Evolutionary conservation across 139 green algal species (phyloP), one percentile per base, ranked within the genome.

Genomic region (Coelastrella sp.): DNA sequence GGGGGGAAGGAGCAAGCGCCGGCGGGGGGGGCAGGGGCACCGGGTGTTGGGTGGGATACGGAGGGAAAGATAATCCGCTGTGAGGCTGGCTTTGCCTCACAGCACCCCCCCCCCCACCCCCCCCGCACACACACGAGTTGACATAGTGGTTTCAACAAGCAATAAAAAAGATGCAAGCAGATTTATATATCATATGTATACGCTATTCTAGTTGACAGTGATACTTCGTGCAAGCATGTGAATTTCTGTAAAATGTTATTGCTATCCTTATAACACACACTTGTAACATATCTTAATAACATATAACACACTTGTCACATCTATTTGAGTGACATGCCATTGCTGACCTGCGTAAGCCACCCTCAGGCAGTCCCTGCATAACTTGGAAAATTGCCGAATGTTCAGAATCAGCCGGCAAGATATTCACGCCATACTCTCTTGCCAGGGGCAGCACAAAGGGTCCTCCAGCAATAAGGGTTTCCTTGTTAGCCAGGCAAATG

Each of bases 401-500:
- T 95, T 99, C 98, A 8, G 94, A 98, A 93, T 99, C 98, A 7
- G 97, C 97, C n/a, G 97, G 98, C 89, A 99, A 94, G 92, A 99
- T 99, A 78, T 98, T 94, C 24, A 99, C 96, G 76, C 95, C 96
- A 89, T 99, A 95, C 95, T 99, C 95, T 78, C 94, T 78, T 1
- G 98, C 97, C 72, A 99, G 94, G 1, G 98, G 98, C 90, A 99
- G 95, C 84, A 99, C 96, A 92, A 97, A 97, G 10, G 97, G 97
- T 4, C 97, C 98, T 35, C 97, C 98, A 57, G 98, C 98, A 81
- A 99, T 99, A 49, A 99, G 95, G 14, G 98, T 99, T 93, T 99
- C 98, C 96, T 99, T 99, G 96, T 99, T 99, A 72, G 98, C 98
- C 78, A 99, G 93, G 94, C 97, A 99, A 91, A 99, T 99, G 92